Conservation (phyloP, 257 asterid species). For the Fraxinus anomala region DNA sequence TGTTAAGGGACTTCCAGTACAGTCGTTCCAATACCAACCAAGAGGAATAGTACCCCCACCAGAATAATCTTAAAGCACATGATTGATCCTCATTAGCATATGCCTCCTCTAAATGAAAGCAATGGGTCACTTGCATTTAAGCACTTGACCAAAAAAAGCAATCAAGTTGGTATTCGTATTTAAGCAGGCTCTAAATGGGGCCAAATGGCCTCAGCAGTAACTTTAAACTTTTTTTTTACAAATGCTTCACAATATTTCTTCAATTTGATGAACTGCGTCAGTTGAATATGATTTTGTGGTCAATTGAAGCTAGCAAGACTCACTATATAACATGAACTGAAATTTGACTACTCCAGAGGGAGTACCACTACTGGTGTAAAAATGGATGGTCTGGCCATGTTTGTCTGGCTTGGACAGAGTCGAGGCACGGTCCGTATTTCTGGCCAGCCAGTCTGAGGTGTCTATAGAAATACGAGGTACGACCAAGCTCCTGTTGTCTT, state of each 20-base stretch:
- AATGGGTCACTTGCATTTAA: not conserved
- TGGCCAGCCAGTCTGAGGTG: too few relatives aligned
- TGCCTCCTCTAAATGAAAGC: not conserved
- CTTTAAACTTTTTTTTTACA: not conserved
- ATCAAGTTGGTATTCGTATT: not conserved
- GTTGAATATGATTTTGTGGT: not conserved
- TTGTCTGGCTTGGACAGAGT: too few relatives aligned
- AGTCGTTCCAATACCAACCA: not conserved
- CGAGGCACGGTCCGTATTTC: too few relatives aligned
- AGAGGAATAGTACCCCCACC: not conserved
- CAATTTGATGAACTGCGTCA: too few relatives aligned
- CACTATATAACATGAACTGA: not conserved
- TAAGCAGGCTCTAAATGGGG: not conserved
- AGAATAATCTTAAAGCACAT: not conserved
- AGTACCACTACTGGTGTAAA: too few relatives aligned
- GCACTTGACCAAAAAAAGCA: not conserved
- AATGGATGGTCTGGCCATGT: too few relatives aligned
- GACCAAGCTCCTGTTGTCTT: too few relatives aligned
- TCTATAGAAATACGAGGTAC: too few relatives aligned
- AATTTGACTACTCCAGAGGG: too few relatives aligned
- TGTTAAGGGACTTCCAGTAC: not conserved
- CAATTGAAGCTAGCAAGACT: not conserved
- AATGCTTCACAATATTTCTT: not conserved
- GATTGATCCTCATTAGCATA: not conserved
- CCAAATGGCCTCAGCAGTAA: not conserved